Conservation (phyloP, 441 rosid species). For the Capsella rubella region DNA sequence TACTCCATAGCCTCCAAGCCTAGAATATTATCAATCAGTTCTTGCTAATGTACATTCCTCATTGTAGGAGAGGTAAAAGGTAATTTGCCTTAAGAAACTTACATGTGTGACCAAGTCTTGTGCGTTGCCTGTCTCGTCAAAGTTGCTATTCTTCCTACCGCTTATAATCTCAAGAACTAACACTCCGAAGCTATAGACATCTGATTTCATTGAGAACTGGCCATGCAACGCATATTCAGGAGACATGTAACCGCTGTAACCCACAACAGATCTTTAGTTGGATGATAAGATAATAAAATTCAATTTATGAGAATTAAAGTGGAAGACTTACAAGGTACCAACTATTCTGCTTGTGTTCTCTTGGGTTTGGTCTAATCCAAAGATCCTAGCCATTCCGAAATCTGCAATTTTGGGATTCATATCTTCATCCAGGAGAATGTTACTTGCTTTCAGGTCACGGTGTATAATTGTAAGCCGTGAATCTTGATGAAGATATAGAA, state of each 20-base stretch:
- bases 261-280: background rate
- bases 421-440: background rate
- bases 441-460: background rate
- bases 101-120: background rate
- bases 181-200: background rate
- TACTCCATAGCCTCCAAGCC: constrained; percentile 41
- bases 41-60: background rate
- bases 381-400: constrained; percentile 2
- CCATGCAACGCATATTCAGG: background rate
- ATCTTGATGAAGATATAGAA: background rate
- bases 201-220: background rate
- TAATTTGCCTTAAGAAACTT: background rate
- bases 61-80: background rate
- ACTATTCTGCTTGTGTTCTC: constrained; percentile 1
- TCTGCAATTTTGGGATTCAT: background rate
- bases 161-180: constrained; percentile 7
- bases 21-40: background rate
- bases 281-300: background rate
- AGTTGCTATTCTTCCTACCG: background rate
- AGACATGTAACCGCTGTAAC: background rate
- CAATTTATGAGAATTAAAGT: background rate
- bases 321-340: background rate
- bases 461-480: background rate
- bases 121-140: background rate
- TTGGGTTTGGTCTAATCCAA: background rate